Evolutionary conservation across 108 stramenopile genomes (phyloP).

Genomic region (Stephanodiscus minutulus): DNA sequence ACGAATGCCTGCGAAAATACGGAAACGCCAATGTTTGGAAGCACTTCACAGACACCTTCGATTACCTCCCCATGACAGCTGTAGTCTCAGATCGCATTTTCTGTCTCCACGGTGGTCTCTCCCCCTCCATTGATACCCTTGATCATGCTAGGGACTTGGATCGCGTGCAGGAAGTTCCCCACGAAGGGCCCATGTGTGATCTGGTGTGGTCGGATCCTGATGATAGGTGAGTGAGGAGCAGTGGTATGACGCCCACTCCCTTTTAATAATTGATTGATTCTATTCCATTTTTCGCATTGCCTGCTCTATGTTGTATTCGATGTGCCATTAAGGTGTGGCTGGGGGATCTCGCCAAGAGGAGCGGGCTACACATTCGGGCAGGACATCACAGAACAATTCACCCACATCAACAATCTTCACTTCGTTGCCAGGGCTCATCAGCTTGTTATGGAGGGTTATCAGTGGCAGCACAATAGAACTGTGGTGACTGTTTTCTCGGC

Average conservation of each 20-base stretch:
- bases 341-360: conserved; percentile 90
- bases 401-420: conserved; percentile 87
- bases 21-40: conserved; percentile 98
- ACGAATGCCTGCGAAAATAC: conserved; percentile 98
- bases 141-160: conserved; percentile 94
- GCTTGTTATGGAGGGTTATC: conserved; percentile 96
- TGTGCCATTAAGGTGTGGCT: conserved; percentile 60
- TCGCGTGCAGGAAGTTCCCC: conserved; percentile 98
- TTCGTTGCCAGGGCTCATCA: conserved; percentile 96
- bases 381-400: conserved; percentile 95
- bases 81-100: conserved; percentile 92
- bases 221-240: conserved; percentile 67
- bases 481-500: conserved; percentile 97
- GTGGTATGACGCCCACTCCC: not conserved
- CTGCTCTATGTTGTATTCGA: no score
- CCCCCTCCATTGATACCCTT: conserved; percentile 89
- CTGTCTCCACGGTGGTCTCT: conserved; percentile 96
- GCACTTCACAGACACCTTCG: conserved; percentile 97
- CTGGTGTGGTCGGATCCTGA: conserved; percentile 99
- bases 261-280: not conserved
- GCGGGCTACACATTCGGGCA: conserved; percentile 96
- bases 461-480: conserved; percentile 80
- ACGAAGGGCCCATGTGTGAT: conserved; percentile 99
- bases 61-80: conserved; percentile 92
- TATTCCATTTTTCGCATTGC: not conserved